Conservation (phyloP, 2,329 filamentous ascomycete genomes). For the Drechslerella dactyloides region DNA sequence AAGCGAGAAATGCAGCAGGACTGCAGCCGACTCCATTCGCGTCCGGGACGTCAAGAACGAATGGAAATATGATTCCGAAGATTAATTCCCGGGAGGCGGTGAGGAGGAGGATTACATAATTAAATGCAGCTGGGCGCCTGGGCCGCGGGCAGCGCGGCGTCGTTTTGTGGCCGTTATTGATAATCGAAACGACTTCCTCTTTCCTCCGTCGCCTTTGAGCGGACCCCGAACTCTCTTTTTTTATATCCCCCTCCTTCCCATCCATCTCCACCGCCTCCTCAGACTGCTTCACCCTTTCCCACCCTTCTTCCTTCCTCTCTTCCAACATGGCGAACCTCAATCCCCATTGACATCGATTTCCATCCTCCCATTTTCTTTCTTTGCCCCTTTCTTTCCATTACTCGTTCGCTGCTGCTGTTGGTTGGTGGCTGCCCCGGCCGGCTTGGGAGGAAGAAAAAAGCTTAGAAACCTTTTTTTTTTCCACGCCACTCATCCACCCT, state of each 20-base stretch:
- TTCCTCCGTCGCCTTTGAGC: slow-evolving; percentile 8
- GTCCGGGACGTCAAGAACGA: too few relatives aligned
- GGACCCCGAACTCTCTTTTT: slow-evolving; percentile 14
- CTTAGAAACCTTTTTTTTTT: slow-evolving; percentile 35
- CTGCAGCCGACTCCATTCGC: too few relatives aligned
- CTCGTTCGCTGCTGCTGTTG: slow-evolving; percentile 24
- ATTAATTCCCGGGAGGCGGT: too few relatives aligned
- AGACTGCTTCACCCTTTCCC: neutral
- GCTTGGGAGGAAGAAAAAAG: slow-evolving; percentile 33
- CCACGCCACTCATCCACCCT: slow-evolving; percentile 30
- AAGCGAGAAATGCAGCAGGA: too few relatives aligned
- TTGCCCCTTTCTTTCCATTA: slow-evolving; percentile 2
- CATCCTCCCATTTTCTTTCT: slow-evolving; percentile 12
- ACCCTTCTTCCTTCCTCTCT: slow-evolving; percentile 8
- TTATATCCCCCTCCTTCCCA: slow-evolving; percentile 20
- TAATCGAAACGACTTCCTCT: slow-evolving; percentile 9
- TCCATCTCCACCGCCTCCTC: slow-evolving; percentile 7
- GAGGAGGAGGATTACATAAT: neutral
- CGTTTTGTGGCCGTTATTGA: slow-evolving; percentile 5
- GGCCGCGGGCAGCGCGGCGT: neutral
- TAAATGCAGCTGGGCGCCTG: neutral
- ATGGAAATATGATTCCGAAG: too few relatives aligned
- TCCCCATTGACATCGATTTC: slow-evolving; percentile 18
- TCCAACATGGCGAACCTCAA: slow-evolving; percentile 42
- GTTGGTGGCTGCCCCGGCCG: slow-evolving; percentile 17